Base-by-base conservation (phyloP, 2,329 filamentous ascomycete genomes). In the Talaromyces islandicus region DNA sequence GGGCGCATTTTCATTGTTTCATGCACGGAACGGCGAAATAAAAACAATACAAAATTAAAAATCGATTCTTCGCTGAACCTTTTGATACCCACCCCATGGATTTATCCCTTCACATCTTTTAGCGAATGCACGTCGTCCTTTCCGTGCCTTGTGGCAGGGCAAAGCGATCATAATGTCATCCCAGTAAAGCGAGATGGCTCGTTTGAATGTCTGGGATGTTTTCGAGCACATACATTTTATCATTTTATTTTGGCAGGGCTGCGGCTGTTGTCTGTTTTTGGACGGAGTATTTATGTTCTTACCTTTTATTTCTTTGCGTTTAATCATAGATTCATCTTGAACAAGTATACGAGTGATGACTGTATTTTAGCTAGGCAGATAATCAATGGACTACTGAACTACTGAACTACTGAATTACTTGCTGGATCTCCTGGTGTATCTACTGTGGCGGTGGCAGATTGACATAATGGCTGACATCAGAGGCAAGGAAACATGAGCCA, bases 21-120 rank as follows among this genome's bases (percentile, higher is more conserved):
- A 61, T 58, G 56, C 61, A 55, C 52, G 51, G 48, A 41, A 48
- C 54, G 46, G 56, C 60, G 56, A 61, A 56, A n/a, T n/a, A n/a
- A n/a, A n/a, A n/a, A n/a, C n/a, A n/a, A n/a, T n/a, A n/a, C n/a
- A n/a, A n/a, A n/a, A n/a, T n/a, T n/a, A n/a, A 48, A 56, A 58
- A 55, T 51, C 19, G 17, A 51, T 25, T 61, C 53, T 59, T 59
- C 54, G 25, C 35, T 19, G 14, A 24, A 14, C 50, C 54, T 29
- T 27, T 59, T 61, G 59, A 61, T 59, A 61, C 61, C 56, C 59
- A 56, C 53, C 51, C 56, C 55, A 46, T 46, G 43, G n/a, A 46
- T 46, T 19, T 41, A 46, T 43, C 46, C 27, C 24, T 57, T 57
- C 55, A 19, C 24, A 14, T 25, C 24, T 17, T 52, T 52, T 52